phyloP scores from a whole-genome alignment of 2,329 filamentous ascomycete genomes.

The Fusarium caatingaense region DNA sequence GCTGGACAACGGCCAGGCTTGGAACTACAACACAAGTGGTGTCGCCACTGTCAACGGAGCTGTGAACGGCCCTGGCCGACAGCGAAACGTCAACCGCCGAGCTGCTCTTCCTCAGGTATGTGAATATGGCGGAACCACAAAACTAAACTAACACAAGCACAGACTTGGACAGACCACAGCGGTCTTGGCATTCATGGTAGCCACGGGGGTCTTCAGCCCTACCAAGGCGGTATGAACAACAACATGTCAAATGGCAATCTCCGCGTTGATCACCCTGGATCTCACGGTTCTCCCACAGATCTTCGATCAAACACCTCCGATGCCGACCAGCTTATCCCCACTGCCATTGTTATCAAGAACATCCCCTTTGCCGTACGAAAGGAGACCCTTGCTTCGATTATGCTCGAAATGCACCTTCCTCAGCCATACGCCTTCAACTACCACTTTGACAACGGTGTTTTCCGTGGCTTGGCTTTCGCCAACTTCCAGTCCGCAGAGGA shows the following conservation, averaged over 20 bases:
- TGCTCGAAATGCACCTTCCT: constrained; percentile 93
- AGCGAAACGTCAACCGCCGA: constrained; percentile 65
- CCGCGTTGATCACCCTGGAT: constrained; percentile 57
- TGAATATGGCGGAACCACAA: background rate
- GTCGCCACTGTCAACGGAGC: constrained; percentile 72
- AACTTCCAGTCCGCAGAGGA: constrained; percentile 98
- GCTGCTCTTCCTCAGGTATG: constrained; percentile 78
- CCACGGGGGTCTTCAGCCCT: constrained; percentile 53
- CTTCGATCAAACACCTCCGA: constrained; percentile 60
- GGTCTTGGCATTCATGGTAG: constrained; percentile 56
- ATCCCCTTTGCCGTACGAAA: constrained; percentile 99
- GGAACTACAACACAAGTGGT: constrained; percentile 78
- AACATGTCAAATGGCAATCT: constrained; percentile 56
- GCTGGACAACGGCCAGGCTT: constrained; percentile 79
- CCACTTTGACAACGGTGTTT: constrained; percentile 98
- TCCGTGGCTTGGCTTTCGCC: constrained; percentile 94
- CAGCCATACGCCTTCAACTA: constrained; percentile 99
- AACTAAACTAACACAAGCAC: constrained; percentile 26
- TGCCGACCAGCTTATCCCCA: constrained; percentile 92
- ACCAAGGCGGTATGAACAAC: constrained; percentile 51
- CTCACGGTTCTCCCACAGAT: constrained; percentile 55
- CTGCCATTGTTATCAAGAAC: constrained; percentile 99
- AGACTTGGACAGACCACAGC: constrained; percentile 65
- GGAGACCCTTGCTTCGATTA: constrained; percentile 90
- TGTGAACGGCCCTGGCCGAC: constrained; percentile 71